Evolutionary conservation across 2,329 filamentous ascomycete species (phyloP), one percentile per base, ranked within the genome.

Genomic region (Rachicladosporium sp.): DNA sequence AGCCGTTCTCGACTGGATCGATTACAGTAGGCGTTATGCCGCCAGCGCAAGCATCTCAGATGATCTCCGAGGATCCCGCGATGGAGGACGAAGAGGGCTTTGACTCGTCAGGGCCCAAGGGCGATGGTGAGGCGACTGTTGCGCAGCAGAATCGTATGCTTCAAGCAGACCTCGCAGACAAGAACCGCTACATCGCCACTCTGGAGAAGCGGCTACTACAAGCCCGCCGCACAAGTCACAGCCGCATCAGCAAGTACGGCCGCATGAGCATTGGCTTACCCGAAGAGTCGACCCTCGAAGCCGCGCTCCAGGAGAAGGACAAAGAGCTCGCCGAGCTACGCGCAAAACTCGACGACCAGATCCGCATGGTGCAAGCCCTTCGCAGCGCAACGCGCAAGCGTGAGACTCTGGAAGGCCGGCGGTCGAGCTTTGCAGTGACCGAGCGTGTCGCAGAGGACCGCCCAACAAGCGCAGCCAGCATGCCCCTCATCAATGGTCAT

Each of bases 131-230:
- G 19, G 91, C 91, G 6, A 85, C 82, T 15, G 64, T 93, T 36
- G 68, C 80, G 33, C 76, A 84, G 10, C 91, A 95, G 56, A 87
- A 95, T 50, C 77, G 80, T 36, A 83, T 93, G n/a, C 66, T 98
- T 35, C 91, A 94, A 59, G 78, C 87, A n/a, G 91, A 98, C 59
- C 73, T 98, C 35, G 76, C 75, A n/a, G 91, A 98, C 63, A 95
- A 94, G 67, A 96, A 91, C 52, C 82, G 91, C 27, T 98, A 98
- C 60, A 96, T 96, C 50, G 74, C 82, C 21, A 96, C 91, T 0
- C 65, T 98, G 9, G 91, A 98, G 65, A 93, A 93, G 62, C 77
- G 91, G 19, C 68, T 98, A 1, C 69, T 96, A 29, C 91, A 98
- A 56, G 91, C 91, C 31, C 74, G 91, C 31, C 74, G 89, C 36